A percentile compares a stretch with the other conserved stretches of the same genome.
phyloP scores from a whole-genome alignment of 1,139 yeast species.

The Debaryomyces subglobosus region DNA sequence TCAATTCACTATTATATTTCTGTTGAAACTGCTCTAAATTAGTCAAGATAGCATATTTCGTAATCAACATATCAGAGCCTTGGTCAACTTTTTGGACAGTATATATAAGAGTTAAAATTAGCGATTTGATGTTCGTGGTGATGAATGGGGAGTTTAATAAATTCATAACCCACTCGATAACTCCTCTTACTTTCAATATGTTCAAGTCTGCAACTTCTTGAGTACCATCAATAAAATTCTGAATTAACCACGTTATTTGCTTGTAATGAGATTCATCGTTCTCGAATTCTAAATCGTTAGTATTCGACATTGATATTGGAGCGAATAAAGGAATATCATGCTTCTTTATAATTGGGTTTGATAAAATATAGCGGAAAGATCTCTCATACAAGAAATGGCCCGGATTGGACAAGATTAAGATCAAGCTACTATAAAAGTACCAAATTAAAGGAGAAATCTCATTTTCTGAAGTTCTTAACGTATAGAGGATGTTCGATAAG shows the following conservation, averaged over 20 bases:
- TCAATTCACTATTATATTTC: conserved; percentile 17
- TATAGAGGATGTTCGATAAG: conserved; percentile 60
- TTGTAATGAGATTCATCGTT: conserved; percentile 57
- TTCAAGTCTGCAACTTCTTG: conserved; percentile 53
- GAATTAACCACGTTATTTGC: conserved; percentile 70
- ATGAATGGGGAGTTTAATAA: conserved; percentile 54
- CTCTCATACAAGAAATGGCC: conserved; percentile 75
- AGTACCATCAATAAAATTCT: conserved; percentile 48
- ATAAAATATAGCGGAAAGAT: conserved; percentile 60
- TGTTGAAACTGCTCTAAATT: conserved; percentile 46
- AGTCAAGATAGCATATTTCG: conserved; percentile 63
- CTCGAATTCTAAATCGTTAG: conserved; percentile 34
- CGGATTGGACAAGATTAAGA: conserved; percentile 64
- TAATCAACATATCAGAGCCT: conserved; percentile 63
- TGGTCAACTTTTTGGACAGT: conserved; percentile 56
- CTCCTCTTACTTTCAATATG: conserved; percentile 52
- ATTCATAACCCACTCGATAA: conserved; percentile 70
- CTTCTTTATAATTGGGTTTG: conserved; percentile 55
- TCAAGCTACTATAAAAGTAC: conserved; percentile 54
- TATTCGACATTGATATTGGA: conserved; percentile 40
- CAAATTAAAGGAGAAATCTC: conserved; percentile 42
- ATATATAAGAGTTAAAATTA: conserved; percentile 47
- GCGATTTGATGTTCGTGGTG: conserved; percentile 39
- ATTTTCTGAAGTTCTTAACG: conserved; percentile 32
- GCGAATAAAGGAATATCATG: conserved; percentile 69